Percentiles rank a stretch among this genome's conserved stretches.
Evolutionary conservation across 768 basidiomycete species (phyloP).

Genomic region (Panellus pusillus): DNA sequence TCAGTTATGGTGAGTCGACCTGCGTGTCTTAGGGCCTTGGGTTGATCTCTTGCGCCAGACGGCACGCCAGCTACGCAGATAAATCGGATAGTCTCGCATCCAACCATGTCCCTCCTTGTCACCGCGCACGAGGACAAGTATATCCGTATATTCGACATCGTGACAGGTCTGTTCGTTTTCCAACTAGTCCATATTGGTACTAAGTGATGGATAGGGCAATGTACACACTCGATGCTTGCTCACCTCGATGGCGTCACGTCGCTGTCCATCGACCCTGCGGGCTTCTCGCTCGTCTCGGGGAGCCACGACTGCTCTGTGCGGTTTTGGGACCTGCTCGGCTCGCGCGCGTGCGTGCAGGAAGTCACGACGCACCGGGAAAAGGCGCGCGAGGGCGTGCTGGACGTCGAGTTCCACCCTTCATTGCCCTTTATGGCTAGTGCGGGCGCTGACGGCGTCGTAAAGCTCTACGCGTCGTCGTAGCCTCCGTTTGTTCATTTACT

Average conservation of each 20-base stretch:
- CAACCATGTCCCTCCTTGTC: slow-evolving; percentile 83
- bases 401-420: slow-evolving; percentile 80
- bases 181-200: neutral
- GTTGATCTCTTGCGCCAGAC: slow-evolving; percentile 43
- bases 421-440: slow-evolving; percentile 89
- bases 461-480: slow-evolving; percentile 86
- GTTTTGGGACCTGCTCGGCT: slow-evolving; percentile 89
- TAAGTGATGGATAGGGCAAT: slow-evolving; percentile 56
- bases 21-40: slow-evolving; percentile 1
- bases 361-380: slow-evolving; percentile 87
- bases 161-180: slow-evolving; percentile 57
- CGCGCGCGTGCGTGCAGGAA: slow-evolving; percentile 84
- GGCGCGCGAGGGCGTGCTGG: slow-evolving; percentile 87
- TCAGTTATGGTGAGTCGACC: slow-evolving; percentile 50
- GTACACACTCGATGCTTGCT: slow-evolving; percentile 86
- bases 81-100: slow-evolving; percentile 86
- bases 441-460: slow-evolving; percentile 94
- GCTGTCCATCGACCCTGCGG: slow-evolving; percentile 82
- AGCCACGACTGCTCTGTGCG: slow-evolving; percentile 93
- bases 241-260: slow-evolving; percentile 93
- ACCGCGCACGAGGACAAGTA: slow-evolving; percentile 94
- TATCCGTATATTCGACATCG: slow-evolving; percentile 85
- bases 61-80: slow-evolving; percentile 76
- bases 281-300: slow-evolving; percentile 84
- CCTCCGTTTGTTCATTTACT: slow-evolving; percentile 20